Percentiles rank a stretch among this genome's conserved stretches.
phyloP scores from a whole-genome alignment of 257 asterid species.

The Capsicum rhomboideum region DNA sequence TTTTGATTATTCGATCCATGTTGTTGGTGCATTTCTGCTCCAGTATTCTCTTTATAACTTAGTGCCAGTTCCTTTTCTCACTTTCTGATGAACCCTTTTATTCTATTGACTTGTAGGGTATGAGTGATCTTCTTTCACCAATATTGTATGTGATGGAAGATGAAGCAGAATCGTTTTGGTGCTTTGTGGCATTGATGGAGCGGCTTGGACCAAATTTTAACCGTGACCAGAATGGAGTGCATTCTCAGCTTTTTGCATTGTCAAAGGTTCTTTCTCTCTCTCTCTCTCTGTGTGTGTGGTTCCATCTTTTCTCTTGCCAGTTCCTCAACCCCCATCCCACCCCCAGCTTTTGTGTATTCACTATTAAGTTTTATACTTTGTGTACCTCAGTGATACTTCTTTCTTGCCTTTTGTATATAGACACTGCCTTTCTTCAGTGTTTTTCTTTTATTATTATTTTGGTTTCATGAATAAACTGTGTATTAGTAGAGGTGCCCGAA shows the following conservation, averaged over 20 bases:
- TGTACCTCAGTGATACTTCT: background rate
- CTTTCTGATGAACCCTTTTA: background rate
- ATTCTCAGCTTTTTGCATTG: constrained; percentile 91
- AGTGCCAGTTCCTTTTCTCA: background rate
- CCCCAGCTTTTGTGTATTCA: background rate
- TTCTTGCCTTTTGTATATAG: background rate
- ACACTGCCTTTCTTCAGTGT: background rate
- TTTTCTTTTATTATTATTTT: background rate
- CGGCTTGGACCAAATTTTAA: constrained; percentile 98
- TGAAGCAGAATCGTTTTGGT: constrained; percentile 93
- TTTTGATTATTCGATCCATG: background rate
- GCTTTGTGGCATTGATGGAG: constrained; percentile 86
- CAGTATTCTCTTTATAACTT: background rate
- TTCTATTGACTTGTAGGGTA: constrained; percentile 56
- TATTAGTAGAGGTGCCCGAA: background rate
- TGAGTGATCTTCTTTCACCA: constrained; percentile 99
- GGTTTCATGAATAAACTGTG: background rate
- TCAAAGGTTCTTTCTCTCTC: constrained; percentile 58
- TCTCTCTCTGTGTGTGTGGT: constrained; percentile 3
- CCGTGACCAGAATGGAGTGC: constrained; percentile 98
- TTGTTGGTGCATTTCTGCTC: background rate
- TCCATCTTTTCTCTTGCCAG: background rate
- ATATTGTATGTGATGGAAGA: constrained; percentile 83
- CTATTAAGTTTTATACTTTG: background rate
- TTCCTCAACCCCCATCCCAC: background rate